These are phyloP conservation scores for Alternaria viburni DNA, from an alignment of 2,329 filamentous ascomycete genomes.

Conservation along the genomic window DNA sequence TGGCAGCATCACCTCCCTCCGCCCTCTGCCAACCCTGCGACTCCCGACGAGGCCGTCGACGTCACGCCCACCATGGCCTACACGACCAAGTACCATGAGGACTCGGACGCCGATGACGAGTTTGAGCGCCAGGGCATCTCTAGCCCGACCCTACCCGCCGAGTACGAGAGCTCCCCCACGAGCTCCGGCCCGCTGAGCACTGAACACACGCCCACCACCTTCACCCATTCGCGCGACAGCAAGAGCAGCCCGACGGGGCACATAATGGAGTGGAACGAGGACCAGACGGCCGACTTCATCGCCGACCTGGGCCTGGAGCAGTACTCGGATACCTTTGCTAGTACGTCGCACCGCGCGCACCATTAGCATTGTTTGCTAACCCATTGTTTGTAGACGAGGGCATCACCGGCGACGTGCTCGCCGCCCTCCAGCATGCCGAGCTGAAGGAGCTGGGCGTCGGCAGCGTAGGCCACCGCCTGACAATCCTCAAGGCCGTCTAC, in stretches of 20 bases:
- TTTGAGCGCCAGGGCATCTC: conserved; percentile 74
- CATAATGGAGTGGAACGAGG: conserved; percentile 80
- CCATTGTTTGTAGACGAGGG: conserved; percentile 73
- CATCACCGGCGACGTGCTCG: conserved; percentile 88
- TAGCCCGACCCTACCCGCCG: conserved; percentile 67
- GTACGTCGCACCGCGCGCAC: conserved; percentile 60
- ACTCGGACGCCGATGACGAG: conserved; percentile 77
- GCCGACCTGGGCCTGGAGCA: conserved; percentile 78
- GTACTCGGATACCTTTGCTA: conserved; percentile 82
- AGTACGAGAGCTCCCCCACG: conserved; percentile 73
- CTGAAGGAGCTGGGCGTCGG: conserved; percentile 92
- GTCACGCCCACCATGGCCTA: conserved; percentile 44
- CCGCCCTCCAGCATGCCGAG: conserved; percentile 89
- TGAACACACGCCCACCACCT: conserved; percentile 82
- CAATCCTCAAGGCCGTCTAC: conserved; percentile 94
- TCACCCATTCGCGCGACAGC: conserved; percentile 68
- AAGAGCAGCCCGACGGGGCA: conserved; percentile 75
- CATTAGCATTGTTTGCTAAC: conserved; percentile 8
- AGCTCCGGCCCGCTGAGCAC: conserved; percentile 73
- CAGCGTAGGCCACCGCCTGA: conserved; percentile 92
- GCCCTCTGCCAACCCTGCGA: conserved; percentile 13
- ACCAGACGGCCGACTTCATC: conserved; percentile 91
- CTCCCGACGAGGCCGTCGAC: conserved; percentile 2
- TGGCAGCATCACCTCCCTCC: conserved; percentile 29
- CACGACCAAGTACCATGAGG: conserved; percentile 70